Conservation (phyloP, 495 filamentous ascomycete species). For the Annulohypoxylon stygium region DNA sequence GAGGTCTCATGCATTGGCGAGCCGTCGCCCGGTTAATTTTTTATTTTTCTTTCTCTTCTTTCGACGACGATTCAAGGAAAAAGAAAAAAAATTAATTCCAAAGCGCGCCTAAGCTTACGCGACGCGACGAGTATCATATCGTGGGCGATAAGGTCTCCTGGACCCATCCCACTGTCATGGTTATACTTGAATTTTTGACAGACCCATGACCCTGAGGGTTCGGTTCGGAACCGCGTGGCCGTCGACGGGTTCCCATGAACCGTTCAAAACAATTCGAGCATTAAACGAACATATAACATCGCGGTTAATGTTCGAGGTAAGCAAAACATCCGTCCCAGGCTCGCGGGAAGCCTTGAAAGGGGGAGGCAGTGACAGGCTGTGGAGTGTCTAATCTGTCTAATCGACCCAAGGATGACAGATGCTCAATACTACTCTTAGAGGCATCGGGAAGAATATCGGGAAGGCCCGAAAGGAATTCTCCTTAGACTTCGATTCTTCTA, state of each 20-base stretch:
- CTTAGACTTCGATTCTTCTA: neutral
- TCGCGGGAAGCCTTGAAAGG: neutral
- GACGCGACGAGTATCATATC: slow-evolving; percentile 1
- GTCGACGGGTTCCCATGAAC: neutral
- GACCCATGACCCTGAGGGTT: slow-evolving; percentile 1
- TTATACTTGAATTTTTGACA: slow-evolving; percentile 1
- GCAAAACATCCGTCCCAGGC: slow-evolving; percentile 3
- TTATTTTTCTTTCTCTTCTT: slow-evolving; percentile 6
- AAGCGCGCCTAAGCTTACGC: slow-evolving; percentile 8
- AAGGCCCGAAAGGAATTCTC: slow-evolving; percentile 15
- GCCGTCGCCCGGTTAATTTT: slow-evolving; percentile 35
- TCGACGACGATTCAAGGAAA: neutral
- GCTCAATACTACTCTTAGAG: neutral
- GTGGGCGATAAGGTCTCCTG: neutral
- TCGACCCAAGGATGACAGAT: slow-evolving; percentile 12
- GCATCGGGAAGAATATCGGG: slow-evolving; percentile 6
- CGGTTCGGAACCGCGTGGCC: slow-evolving; percentile 8
- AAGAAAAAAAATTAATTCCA: neutral
- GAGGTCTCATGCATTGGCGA: slow-evolving; percentile 43
- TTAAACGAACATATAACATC: slow-evolving; percentile 1
- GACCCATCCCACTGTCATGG: slow-evolving; percentile 3
- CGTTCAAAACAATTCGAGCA: slow-evolving; percentile 1
- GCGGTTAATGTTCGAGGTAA: slow-evolving; percentile 4
- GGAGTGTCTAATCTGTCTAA: neutral
- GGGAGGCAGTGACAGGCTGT: neutral